A percentile compares a stretch with the other conserved stretches of the same genome.
phyloP scores from a whole-genome alignment of 345 rosid genomes.

The Pistacia vera region DNA sequence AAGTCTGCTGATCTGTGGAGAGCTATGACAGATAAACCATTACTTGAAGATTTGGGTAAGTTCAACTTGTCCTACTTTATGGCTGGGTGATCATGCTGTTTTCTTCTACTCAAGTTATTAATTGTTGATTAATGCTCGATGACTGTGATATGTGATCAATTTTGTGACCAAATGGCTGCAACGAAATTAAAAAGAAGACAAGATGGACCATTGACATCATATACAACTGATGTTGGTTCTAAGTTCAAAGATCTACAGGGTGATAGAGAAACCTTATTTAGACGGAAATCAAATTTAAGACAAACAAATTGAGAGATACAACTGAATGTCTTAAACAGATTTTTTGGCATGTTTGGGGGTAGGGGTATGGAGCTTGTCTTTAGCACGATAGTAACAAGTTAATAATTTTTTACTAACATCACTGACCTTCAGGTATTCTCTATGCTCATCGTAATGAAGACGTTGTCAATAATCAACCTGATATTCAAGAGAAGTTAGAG shows the following conservation, averaged over 20 bases:
- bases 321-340: background rate
- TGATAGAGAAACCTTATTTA: background rate
- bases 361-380: background rate
- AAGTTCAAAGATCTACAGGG: background rate
- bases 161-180: too few species aligned
- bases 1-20: constrained; percentile 21
- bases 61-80: constrained; percentile 11
- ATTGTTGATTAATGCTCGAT: background rate
- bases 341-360: background rate
- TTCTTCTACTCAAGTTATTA: background rate
- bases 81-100: background rate
- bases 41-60: constrained; percentile 68
- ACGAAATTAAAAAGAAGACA: too few species aligned
- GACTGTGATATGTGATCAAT: too few species aligned
- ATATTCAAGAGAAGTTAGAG: constrained; percentile 12
- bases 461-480: constrained; percentile 55
- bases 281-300: background rate
- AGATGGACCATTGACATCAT: too few species aligned
- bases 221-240: background rate
- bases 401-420: background rate
- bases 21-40: constrained; percentile 30
- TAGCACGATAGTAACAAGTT: background rate
- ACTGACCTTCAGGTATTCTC: constrained; percentile 53
- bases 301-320: background rate
- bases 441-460: constrained; percentile 86